Percentiles rank a stretch among this genome's conserved stretches.
Evolutionary conservation across 768 basidiomycete species (phyloP).

Genomic region (Pholiota conissans): DNA sequence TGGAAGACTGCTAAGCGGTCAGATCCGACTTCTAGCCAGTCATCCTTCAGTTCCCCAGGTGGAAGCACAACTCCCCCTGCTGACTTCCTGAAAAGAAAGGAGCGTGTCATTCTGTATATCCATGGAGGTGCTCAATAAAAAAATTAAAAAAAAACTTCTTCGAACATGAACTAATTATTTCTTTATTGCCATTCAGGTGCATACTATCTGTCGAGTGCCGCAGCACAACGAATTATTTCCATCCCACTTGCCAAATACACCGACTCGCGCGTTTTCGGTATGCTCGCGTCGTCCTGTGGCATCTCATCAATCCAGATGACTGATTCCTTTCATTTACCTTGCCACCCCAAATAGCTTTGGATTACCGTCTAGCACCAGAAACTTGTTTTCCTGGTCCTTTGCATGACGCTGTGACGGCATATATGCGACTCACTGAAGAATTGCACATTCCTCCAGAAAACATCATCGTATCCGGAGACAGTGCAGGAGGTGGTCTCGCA

Average conservation of each 20-base stretch:
- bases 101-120: conserved; percentile 88
- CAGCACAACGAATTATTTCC: conserved; percentile 86
- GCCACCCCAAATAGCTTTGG: conserved; percentile 61
- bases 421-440: conserved; percentile 84
- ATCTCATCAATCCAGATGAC: not conserved
- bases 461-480: conserved; percentile 87
- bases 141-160: too few species aligned
- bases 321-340: not conserved
- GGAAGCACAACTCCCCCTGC: conserved; percentile 12
- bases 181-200: conserved; percentile 55
- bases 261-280: conserved; percentile 83
- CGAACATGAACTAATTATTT: not conserved
- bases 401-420: conserved; percentile 85
- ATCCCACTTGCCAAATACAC: conserved; percentile 89
- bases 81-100: conserved; percentile 43
- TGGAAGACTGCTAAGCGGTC: conserved; percentile 53
- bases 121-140: conserved; percentile 86
- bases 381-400: conserved; percentile 88
- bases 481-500: conserved; percentile 87
- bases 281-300: conserved; percentile 12
- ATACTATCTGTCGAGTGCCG: conserved; percentile 90
- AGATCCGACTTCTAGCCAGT: conserved; percentile 12
- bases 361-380: conserved; percentile 96
- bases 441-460: conserved; percentile 91
- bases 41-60: conserved; percentile 4